A percentile compares a stretch with the other conserved stretches of the same genome.
Conservation (phyloP, 768 basidiomycete genomes). For the Vararia minispora region DNA sequence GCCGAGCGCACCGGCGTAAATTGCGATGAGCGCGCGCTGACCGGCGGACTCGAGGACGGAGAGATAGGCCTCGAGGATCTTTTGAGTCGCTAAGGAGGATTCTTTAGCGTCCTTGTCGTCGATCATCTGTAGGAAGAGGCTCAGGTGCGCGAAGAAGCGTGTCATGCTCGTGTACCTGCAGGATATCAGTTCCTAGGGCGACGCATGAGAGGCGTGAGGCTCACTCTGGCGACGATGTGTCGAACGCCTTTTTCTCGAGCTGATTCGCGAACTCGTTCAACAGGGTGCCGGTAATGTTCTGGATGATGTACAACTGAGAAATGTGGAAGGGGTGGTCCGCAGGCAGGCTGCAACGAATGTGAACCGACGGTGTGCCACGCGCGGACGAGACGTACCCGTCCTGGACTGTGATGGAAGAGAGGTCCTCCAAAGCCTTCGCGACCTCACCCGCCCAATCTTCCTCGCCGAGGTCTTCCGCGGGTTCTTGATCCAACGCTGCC, state of each 20-base stretch:
- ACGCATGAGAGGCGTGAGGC: constrained; percentile 15
- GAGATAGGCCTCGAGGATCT: constrained; percentile 82
- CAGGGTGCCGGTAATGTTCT: constrained; percentile 55
- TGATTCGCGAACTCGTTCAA: constrained; percentile 58
- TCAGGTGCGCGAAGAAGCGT: constrained; percentile 91
- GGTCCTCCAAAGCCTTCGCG: constrained; percentile 37
- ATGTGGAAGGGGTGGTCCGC: constrained; percentile 73
- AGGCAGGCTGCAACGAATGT: constrained; percentile 29
- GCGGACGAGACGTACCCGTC: constrained; percentile 65
- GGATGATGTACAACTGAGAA: constrained; percentile 70
- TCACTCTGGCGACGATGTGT: constrained; percentile 42
- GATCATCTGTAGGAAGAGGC: constrained; percentile 79
- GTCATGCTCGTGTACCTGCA: constrained; percentile 60
- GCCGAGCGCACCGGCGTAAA: constrained; percentile 87
- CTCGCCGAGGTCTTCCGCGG: constrained; percentile 18
- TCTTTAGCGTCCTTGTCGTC: constrained; percentile 55
- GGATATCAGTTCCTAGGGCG: constrained; percentile 10
- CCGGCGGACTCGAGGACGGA: constrained; percentile 77
- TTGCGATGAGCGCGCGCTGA: constrained; percentile 77
- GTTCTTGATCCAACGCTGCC: constrained; percentile 31
- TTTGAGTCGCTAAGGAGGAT: constrained; percentile 67
- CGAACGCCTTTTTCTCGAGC: constrained; percentile 39
- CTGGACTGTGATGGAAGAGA: constrained; percentile 45
- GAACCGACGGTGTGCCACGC: too few species aligned
- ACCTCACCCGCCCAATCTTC: constrained; percentile 59